A percentile compares a stretch with the other conserved stretches of the same genome.
These are phyloP conservation scores for Vaccinium vitisidaea DNA, from an alignment of 148 eudicot species.

Conservation along the genomic window DNA sequence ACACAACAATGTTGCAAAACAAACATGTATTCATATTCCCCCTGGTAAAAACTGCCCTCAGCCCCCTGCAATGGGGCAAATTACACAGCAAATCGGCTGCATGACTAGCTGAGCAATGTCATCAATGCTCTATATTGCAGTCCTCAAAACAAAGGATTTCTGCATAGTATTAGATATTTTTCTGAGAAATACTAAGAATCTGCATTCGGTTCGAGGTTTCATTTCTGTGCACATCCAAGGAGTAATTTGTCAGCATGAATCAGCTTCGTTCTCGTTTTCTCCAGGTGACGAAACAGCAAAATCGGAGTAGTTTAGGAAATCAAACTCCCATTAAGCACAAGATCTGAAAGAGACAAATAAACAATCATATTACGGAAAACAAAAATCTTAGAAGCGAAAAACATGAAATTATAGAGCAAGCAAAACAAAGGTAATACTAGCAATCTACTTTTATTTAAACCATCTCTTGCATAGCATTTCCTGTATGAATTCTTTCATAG, in stretches of 20 bases:
- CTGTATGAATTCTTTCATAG: not conserved
- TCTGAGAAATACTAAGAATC: not conserved
- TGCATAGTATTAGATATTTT: not conserved
- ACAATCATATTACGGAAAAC: not conserved
- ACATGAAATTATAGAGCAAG: not conserved
- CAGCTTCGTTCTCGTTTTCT: not conserved
- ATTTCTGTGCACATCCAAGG: not conserved
- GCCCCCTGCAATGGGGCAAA: not conserved
- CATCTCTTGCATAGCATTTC: not conserved
- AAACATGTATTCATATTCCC: not conserved
- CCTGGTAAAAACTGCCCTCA: not conserved
- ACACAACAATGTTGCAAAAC: conserved; percentile 5
- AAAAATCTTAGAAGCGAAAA: not conserved
- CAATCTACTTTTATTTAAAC: not conserved
- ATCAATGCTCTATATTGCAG: not conserved
- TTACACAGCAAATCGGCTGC: not conserved
- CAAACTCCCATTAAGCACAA: not conserved
- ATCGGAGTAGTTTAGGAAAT: not conserved
- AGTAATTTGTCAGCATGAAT: conserved; percentile 8
- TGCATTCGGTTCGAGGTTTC: not conserved
- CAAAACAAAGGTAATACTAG: not conserved
- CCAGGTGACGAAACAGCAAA: not conserved
- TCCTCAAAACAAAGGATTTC: conserved; percentile 7
- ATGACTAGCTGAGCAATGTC: not conserved
- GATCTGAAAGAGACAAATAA: conserved; percentile 2